phyloP scores from a whole-genome alignment of 306 rosid species.

The Cucurbita maxima region DNA sequence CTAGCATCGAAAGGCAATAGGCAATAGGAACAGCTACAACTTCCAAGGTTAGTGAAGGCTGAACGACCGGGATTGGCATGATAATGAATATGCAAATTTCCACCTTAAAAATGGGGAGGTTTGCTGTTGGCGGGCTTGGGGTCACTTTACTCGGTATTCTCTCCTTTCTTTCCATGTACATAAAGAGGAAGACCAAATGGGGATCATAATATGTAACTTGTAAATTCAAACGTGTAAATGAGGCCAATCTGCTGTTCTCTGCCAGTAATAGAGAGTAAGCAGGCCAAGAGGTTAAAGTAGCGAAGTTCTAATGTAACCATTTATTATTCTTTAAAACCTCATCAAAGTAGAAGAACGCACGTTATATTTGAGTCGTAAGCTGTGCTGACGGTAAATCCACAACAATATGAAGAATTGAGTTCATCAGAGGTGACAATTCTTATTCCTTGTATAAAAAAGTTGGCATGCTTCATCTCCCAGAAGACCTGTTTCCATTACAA shows the following conservation, averaged over 20 bases:
- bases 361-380: not conserved
- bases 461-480: not conserved
- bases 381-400: not conserved
- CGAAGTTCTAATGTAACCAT: too few relatives aligned
- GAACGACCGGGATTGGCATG: not conserved
- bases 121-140: not conserved
- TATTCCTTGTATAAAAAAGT: not conserved
- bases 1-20: not conserved
- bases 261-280: not conserved
- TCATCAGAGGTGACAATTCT: not conserved
- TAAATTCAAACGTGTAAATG: not conserved
- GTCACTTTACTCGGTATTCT: not conserved
- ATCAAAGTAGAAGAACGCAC: not conserved
- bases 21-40: not conserved
- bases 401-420: not conserved
- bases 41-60: not conserved
- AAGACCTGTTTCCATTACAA: too few relatives aligned
- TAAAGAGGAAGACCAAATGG: not conserved
- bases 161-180: not conserved
- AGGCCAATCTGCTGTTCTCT: not conserved
- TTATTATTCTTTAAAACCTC: too few relatives aligned
- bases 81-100: not conserved
- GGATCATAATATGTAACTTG: not conserved
- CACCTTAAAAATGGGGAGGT: not conserved
- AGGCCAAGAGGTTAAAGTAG: too few relatives aligned